Base-by-base conservation (phyloP, 116 monocot species). In the Cymodocea nodosa region DNA sequence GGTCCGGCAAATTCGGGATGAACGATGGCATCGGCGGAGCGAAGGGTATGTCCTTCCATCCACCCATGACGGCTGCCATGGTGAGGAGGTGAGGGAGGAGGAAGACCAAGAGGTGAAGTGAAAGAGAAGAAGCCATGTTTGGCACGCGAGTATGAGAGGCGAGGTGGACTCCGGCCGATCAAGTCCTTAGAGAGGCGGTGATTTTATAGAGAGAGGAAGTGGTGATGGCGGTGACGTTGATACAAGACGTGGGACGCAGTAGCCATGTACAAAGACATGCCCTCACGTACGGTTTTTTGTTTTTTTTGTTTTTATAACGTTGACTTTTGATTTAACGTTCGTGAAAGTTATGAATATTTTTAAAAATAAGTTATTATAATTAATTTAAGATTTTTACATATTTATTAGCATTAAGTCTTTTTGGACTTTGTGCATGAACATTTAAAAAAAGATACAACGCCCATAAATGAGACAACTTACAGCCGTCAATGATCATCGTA, bases 241-340 rank as follows among this genome's bases (percentile, higher is more conserved):
- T 16, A 52, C 4, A 16, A 16, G 60, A 60, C 60, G 60, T 60
- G 60, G 34, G 25, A 15, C 25, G 60, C 60, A 60, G 30, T 60
- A 30, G 55, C 3, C 1, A 6, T 55, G 1, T 18, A 55, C 6
- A 55, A 12, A 18, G 55, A 55, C 37, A 37, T 6, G 37, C 2
- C 37, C 37, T 37, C 37, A 37, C 37, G 37, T 37, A 37, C 4
- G 37, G n/a, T n/a, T n/a, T n/a, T n/a, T n/a, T n/a, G n/a, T n/a
- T n/a, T n/a, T n/a, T n/a, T n/a, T n/a, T n/a, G n/a, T n/a, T n/a
- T n/a, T n/a, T n/a, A n/a, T n/a, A n/a, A n/a, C n/a, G n/a, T n/a
- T n/a, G n/a, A n/a, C n/a, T n/a, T n/a, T n/a, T n/a, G n/a, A n/a
- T n/a, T n/a, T n/a, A n/a, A n/a, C n/a, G n/a, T n/a, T n/a, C n/a